Percentiles rank a stretch among this genome's conserved stretches.
These are phyloP conservation scores for Neurospora sp. DNA, from an alignment of 495 filamentous ascomycete species.

Conservation along the genomic window DNA sequence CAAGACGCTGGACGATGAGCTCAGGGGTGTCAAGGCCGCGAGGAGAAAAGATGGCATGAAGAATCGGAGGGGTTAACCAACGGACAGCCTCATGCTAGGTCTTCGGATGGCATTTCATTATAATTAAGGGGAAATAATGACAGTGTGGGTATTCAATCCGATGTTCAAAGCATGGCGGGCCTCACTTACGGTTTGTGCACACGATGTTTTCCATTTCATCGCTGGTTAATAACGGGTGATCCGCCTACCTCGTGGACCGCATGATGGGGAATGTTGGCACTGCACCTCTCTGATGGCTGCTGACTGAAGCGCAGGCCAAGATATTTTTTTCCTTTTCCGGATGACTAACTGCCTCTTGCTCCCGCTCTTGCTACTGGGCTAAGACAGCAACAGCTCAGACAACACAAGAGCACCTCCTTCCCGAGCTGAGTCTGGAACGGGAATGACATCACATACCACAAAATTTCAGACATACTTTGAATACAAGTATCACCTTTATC, in stretches of 20 bases:
- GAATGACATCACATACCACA: background rate
- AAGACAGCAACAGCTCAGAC: background rate
- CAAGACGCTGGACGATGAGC: constrained; percentile 42
- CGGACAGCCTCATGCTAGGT: background rate
- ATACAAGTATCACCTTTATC: background rate
- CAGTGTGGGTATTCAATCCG: background rate
- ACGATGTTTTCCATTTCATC: background rate
- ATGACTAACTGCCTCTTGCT: background rate
- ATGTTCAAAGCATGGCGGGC: background rate
- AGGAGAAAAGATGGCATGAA: background rate
- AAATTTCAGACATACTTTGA: background rate
- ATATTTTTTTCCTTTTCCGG: background rate
- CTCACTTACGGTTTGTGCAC: background rate
- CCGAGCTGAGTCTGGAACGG: background rate
- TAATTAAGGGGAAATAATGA: background rate
- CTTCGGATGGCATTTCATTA: background rate
- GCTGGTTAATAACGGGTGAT: background rate
- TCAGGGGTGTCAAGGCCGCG: constrained; percentile 22
- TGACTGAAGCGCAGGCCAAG: background rate
- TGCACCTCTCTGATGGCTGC: background rate
- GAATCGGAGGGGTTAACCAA: background rate
- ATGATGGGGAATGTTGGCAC: background rate
- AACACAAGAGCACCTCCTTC: background rate
- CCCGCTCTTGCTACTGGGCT: background rate
- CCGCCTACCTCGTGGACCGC: background rate